Evolutionary conservation across 768 basidiomycete species (phyloP), one percentile per base, ranked within the genome.

Genomic region (Zangia roseola): DNA sequence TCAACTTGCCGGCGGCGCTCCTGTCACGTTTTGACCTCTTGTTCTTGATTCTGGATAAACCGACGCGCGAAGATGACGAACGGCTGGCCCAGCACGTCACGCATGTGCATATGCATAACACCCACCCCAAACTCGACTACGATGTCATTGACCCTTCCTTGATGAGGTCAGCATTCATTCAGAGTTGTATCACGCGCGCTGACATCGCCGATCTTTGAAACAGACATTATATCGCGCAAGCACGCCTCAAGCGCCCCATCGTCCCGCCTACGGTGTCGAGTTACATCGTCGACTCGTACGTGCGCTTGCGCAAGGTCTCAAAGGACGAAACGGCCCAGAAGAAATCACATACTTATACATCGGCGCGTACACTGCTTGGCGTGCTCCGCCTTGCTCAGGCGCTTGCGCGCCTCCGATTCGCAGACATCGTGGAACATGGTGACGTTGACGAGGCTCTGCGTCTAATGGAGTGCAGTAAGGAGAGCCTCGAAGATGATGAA

Each of bases 401-500:
- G 0, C 84, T 95, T 36, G 94, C 97, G 1, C 87, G 97, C 16
- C 76, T 99, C 23, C 86, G 95, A 31, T 91, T 86, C 71, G 81
- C 88, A 43, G 82, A 87, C 59, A 72, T 72, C 2, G 97, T 98
- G 34, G 84, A 84, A 41, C 82, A 85, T 47, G 77, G 80, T 33
- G 97, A 99, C 63, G 94, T 99, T 12, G 94, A 98, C 62, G 97
- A 98, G 70, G 97, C 97, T 2, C 74, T 99, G 53, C 84, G 97
- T 33, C 74, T 99, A 52, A 98, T 99, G 94, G 92, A 94, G 50
- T 92, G 90, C 58, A 92, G 89, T 71, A 99, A 98, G 69, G 88
- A 91, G 62, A 91, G 86, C 61, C 72, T 99, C 57, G 76, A 83
- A 46, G 91, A 94, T 38, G 91, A 91, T 10, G 80, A 82, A 17